phyloP scores from a whole-genome alignment of 352 stramenopile species.

The Phytophthora quininea region DNA sequence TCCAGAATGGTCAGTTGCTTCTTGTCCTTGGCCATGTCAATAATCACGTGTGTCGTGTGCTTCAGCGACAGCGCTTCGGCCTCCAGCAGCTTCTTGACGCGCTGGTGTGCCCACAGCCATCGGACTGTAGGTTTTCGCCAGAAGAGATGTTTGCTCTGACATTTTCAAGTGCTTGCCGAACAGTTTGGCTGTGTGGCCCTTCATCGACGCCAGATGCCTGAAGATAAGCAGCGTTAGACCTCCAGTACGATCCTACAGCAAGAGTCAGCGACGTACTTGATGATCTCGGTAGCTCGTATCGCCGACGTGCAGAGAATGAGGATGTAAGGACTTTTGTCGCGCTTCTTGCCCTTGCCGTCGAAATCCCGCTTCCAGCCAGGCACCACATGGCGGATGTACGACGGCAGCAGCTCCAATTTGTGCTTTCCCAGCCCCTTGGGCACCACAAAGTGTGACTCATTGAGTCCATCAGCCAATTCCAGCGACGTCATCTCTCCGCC shows the following conservation, averaged over 20 bases:
- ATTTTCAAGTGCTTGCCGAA: slow-evolving; percentile 95
- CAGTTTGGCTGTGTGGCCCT: slow-evolving; percentile 95
- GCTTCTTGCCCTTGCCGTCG: slow-evolving; percentile 69
- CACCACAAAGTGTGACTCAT: slow-evolving; percentile 72
- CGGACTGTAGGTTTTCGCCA: slow-evolving; percentile 71
- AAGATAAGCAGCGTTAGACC: not conserved
- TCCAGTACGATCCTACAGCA: slow-evolving; percentile 5
- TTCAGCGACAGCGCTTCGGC: slow-evolving; percentile 76
- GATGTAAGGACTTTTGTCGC: slow-evolving; percentile 91
- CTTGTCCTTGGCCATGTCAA: slow-evolving; percentile 91
- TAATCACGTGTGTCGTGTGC: slow-evolving; percentile 79
- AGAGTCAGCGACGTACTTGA: slow-evolving; percentile 83
- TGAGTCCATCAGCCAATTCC: slow-evolving; percentile 82
- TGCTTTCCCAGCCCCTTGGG: slow-evolving; percentile 79
- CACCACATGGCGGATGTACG: slow-evolving; percentile 79
- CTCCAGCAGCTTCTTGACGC: slow-evolving; percentile 80
- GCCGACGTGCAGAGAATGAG: slow-evolving; percentile 93
- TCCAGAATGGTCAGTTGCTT: slow-evolving; percentile 85
- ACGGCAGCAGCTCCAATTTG: slow-evolving; percentile 68
- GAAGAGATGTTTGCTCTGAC: slow-evolving; percentile 87
- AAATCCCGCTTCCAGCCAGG: slow-evolving; percentile 83
- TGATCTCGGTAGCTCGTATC: slow-evolving; percentile 90
- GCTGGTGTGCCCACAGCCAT: slow-evolving; percentile 83
- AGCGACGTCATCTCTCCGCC: slow-evolving; percentile 81
- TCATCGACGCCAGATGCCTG: slow-evolving; percentile 79